Evolutionary conservation across 768 basidiomycete species (phyloP), one percentile per base, ranked within the genome.

Genomic region (Tricholoma hemisulphureum): DNA sequence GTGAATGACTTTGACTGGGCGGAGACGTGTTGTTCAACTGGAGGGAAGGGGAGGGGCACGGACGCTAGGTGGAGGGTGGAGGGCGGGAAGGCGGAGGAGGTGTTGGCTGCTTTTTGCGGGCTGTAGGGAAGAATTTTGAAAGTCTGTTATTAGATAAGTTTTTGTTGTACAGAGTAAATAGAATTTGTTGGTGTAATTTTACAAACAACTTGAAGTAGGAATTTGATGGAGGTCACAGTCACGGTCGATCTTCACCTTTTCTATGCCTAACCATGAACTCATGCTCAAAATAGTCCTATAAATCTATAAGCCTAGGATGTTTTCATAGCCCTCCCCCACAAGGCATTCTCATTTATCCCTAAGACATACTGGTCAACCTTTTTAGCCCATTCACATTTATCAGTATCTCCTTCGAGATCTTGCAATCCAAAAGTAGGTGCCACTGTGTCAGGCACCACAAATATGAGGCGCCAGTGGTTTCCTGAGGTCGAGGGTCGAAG

Each of bases 1-100:
- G 65, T 93, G 73, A 89, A 89, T 64, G 88, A 91, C 65, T 72
- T 93, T 58, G 86, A 89, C 43, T 75, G 80, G 32, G 81, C 85
- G 10, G 87, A 89, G 77, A 92, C 89, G 53, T 83, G 83, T 54
- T 82, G 83, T 53, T 85, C 83, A 56, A 87, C 86, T 48, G 84
- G 87, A 61, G 43, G 43, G 26, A 49, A 7, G 26, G 80, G 80
- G 51, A 87, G 81, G 69, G 87, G 86, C n/a, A 91, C 89, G 43
- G 89, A 91, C 70, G 91, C 88, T 48, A 83, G 79, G 73, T 93
- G 91, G 91, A 78, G 69, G 71, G 53, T 82, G 43, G 77, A 77
- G 54, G 66, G 65, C 37, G 72, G 66, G 54, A 74, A 73, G 61
- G 74, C 67, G 31, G 56, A 49, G 29, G 65, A 62, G 20, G 70